Evolutionary conservation across 495 filamentous ascomycete species (phyloP).

Genomic region (Talaromyces thailandensis): DNA sequence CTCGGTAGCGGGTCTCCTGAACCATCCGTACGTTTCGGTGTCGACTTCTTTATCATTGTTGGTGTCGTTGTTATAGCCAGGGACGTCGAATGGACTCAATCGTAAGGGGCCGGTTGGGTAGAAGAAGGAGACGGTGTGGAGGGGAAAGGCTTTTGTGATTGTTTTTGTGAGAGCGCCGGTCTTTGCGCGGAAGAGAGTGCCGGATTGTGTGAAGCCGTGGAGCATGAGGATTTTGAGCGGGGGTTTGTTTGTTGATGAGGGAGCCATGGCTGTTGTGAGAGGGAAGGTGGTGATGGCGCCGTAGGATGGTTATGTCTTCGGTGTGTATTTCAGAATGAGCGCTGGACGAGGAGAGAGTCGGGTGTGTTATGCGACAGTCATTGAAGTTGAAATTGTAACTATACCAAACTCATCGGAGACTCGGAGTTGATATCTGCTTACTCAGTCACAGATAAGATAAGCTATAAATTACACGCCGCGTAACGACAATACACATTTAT

Average conservation of each 20-base stretch:
- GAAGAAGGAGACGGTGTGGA: conserved; percentile 40
- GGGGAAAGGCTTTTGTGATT: conserved; percentile 62
- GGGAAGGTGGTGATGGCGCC: not conserved
- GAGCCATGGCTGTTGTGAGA: conserved; percentile 11
- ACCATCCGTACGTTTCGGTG: conserved; percentile 77
- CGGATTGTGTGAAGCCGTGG: conserved; percentile 83
- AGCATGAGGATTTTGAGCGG: conserved; percentile 48
- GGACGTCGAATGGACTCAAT: conserved; percentile 60
- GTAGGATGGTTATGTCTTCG: not conserved
- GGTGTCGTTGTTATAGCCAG: conserved; percentile 42
- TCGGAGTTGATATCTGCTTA: not conserved
- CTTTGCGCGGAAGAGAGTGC: conserved; percentile 78
- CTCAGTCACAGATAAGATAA: not conserved
- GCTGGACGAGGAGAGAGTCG: not conserved
- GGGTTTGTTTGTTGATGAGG: conserved; percentile 7
- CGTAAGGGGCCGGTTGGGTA: conserved; percentile 47
- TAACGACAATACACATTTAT: not conserved
- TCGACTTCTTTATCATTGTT: conserved; percentile 22
- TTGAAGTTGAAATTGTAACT: not conserved
- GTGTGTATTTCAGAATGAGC: not conserved
- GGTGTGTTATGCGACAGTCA: not conserved
- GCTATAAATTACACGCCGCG: not conserved
- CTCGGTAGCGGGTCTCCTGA: conserved; percentile 46
- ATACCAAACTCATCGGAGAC: too few species aligned
- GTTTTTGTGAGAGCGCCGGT: conserved; percentile 77